phyloP scores from a whole-genome alignment of 352 stramenopile genomes.

The Pythium graminicola region DNA sequence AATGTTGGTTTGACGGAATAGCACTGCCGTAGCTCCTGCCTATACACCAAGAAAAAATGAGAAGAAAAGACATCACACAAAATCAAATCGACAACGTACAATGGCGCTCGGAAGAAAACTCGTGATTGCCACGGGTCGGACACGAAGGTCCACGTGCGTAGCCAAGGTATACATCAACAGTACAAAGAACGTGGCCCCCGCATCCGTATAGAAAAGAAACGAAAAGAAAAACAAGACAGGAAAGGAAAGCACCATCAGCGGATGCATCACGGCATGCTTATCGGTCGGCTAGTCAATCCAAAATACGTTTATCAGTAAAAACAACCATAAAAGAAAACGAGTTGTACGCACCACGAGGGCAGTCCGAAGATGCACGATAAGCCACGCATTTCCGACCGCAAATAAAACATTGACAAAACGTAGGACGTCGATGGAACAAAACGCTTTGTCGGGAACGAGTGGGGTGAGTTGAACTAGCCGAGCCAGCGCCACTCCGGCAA shows the following conservation, averaged over 20 bases:
- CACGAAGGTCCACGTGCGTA: slow-evolving; percentile 38
- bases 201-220: slow-evolving; percentile 90
- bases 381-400: slow-evolving; percentile 39
- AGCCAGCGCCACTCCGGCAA: slow-evolving; percentile 44
- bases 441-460: slow-evolving; percentile 8
- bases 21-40: slow-evolving; percentile 62
- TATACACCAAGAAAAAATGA: slow-evolving; percentile 22
- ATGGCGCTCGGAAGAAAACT: slow-evolving; percentile 58
- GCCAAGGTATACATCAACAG: slow-evolving; percentile 75
- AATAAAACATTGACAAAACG: slow-evolving; percentile 82
- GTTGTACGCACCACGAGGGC: slow-evolving; percentile 26
- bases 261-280: slow-evolving; percentile 50
- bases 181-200: slow-evolving; percentile 82
- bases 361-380: slow-evolving; percentile 45
- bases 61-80: not conserved
- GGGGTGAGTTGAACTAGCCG: slow-evolving; percentile 16
- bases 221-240: slow-evolving; percentile 84
- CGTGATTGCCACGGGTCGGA: slow-evolving; percentile 25
- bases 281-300: slow-evolving; percentile 27
- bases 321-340: not conserved
- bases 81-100: slow-evolving; percentile 23
- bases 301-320: too few species aligned
- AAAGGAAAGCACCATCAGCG: slow-evolving; percentile 63
- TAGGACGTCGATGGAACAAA: slow-evolving; percentile 58
- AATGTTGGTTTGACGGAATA: slow-evolving; percentile 90